A percentile compares a stretch with the other conserved stretches of the same genome.
These are phyloP conservation scores for Carex scoparia DNA, from an alignment of 176 grass and related monocot genomes.

Conservation along the genomic window DNA sequence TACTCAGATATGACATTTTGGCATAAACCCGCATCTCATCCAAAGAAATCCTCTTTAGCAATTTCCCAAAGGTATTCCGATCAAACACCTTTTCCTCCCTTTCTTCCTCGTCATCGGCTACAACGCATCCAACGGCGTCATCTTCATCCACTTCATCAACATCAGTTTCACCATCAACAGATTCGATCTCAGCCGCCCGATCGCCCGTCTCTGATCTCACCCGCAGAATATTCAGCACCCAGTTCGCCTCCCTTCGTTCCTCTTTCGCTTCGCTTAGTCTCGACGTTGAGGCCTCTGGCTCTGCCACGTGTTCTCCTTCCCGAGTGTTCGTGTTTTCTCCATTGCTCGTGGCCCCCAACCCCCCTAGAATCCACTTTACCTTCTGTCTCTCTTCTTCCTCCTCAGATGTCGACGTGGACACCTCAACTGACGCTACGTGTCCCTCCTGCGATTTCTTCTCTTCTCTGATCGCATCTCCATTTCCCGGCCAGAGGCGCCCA, in stretches of 20 bases:
- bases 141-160: constrained; percentile 30
- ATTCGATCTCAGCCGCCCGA: constrained; percentile 9
- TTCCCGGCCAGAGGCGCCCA: constrained; percentile 13
- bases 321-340: not conserved
- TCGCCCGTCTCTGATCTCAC: constrained; percentile 51
- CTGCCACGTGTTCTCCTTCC: constrained; percentile 7
- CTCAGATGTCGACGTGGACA: not conserved
- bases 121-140: constrained; percentile 18
- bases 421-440: constrained; percentile 22
- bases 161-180: not conserved
- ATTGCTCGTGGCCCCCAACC: constrained; percentile 3
- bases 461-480: constrained; percentile 1
- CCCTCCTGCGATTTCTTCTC: constrained; percentile 24
- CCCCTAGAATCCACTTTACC: constrained; percentile 33
- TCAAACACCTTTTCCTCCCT: constrained; percentile 44
- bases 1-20: constrained; percentile 79
- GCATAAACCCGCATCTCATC: constrained; percentile 46
- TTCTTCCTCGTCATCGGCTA: constrained; percentile 20
- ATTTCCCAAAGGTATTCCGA: constrained; percentile 58
- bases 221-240: constrained; percentile 85
- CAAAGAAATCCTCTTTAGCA: constrained; percentile 61
- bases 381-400: constrained; percentile 11
- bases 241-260: constrained; percentile 50
- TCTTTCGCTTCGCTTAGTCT: constrained; percentile 17
- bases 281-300: not conserved